Evolutionary conservation across 345 rosid genomes (phyloP), one percentile per base, ranked within the genome.

Genomic region (Pistacia integerrima): DNA sequence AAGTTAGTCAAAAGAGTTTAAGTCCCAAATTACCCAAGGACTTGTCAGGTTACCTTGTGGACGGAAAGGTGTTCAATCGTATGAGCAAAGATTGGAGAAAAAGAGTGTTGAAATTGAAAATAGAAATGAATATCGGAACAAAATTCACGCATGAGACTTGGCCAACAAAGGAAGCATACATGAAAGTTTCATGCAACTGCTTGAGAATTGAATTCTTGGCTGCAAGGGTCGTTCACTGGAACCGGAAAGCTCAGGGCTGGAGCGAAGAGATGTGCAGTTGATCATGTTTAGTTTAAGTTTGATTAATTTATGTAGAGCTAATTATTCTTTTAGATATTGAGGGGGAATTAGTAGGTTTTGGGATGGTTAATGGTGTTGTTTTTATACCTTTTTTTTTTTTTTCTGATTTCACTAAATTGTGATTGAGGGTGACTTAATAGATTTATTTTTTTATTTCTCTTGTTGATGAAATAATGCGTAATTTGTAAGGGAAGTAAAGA

Each of bases 1-100:
- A 73, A 51, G 64, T 30, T 69, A 35, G 74, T 30, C 60, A 52
- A 14, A 18, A 10, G 8, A 22, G 7, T 11, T 20, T 25, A 9
- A 18, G n/a, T 11, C 11, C 65, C 14, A 14, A 49, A 70, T 33
- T 78, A 49, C 55, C 71, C 11, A 18, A 18, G 35, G 38, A 72
- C 10, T 12, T 14, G 64, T 17, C 20, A 51, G 13, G 20, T 8
- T 1, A n/a, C 16, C 11, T 38, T 17, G 11, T 63, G n/a, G 48
- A 70, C 3, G 18, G 14, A 33, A 6, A 4, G 25, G 75, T 36
- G 20, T 72, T 79, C 36, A 64, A 72, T 59, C 55, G 65, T 44
- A n/a, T 77, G 16, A 65, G 67, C 4, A 72, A 73, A 48, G 86
- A 30, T 38, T 78, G 82, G 84, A 80, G 74, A 25, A 67, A 57